phyloP scores from a whole-genome alignment of 768 basidiomycete genomes.

The Phaffia tasmanica region DNA sequence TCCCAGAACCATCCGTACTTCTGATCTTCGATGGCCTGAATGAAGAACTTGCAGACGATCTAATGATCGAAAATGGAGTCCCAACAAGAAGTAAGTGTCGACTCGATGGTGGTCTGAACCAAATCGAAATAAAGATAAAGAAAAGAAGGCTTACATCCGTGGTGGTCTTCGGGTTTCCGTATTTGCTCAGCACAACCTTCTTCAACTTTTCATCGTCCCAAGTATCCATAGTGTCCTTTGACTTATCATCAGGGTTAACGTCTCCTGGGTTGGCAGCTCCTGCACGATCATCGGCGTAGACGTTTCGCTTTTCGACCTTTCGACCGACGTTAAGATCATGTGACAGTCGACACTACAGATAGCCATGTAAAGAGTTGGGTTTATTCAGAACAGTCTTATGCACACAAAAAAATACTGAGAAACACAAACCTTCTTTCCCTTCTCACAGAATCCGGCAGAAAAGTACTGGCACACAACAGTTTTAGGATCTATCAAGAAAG shows the following conservation, averaged over 20 bases:
- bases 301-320: conserved; percentile 88
- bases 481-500: conserved; percentile 60
- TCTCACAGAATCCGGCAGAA: conserved; percentile 87
- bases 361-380: not conserved
- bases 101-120: not conserved
- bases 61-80: conserved; percentile 33
- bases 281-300: conserved; percentile 71
- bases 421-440: conserved; percentile 45
- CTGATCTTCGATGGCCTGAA: conserved; percentile 85
- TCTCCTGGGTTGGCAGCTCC: conserved; percentile 21
- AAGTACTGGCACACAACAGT: conserved; percentile 81
- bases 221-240: conserved; percentile 84
- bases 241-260: conserved; percentile 28
- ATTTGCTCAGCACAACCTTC: conserved; percentile 73
- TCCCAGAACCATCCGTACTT: conserved; percentile 51
- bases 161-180: conserved; percentile 78
- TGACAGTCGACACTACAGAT: conserved; percentile 72
- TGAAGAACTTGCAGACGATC: conserved; percentile 97
- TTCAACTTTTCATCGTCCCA: conserved; percentile 94
- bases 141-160: conserved; percentile 61
- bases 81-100: not conserved
- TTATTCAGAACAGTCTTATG: not conserved
- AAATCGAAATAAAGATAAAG: not conserved
- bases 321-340: conserved; percentile 80
- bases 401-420: not conserved